A percentile compares a stretch with the other conserved stretches of the same genome.
These are phyloP conservation scores for Lipomyces japonicus DNA, from an alignment of 805 yeast genomes.

Conservation along the genomic window DNA sequence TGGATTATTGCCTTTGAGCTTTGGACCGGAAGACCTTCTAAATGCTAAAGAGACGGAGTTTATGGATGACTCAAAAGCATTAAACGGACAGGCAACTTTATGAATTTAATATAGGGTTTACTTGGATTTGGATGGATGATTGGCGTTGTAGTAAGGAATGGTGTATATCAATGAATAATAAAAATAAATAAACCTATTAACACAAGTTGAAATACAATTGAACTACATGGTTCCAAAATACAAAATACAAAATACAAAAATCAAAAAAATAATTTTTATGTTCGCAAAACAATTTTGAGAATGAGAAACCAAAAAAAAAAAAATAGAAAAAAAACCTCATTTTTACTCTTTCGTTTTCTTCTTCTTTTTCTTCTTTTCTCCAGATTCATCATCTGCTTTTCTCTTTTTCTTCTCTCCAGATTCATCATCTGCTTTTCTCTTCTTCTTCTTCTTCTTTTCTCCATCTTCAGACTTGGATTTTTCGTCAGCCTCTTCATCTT, in stretches of 20 bases:
- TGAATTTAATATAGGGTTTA: no score
- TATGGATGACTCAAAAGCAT: background rate
- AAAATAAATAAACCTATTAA: background rate
- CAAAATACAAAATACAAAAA: background rate
- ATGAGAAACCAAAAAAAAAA: background rate
- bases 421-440: constrained; percentile 23
- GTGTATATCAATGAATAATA: background rate
- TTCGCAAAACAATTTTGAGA: no score
- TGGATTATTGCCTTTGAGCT: constrained; percentile 71
- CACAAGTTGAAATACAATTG: background rate
- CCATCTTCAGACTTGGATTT: constrained; percentile 12
- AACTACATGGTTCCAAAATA: background rate
- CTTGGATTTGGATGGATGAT: no score
- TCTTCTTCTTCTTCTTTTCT: constrained; percentile 27
- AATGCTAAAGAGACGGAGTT: background rate
- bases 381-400: constrained; percentile 12
- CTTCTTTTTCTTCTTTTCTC: constrained; percentile 1
- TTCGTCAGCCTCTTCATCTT: constrained; percentile 20
- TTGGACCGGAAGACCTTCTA: constrained; percentile 73
- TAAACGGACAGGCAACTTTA: no score
- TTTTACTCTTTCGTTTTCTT: constrained; percentile 3
- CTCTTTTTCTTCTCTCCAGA: constrained; percentile 17
- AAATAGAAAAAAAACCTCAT: background rate
- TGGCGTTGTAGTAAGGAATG: background rate
- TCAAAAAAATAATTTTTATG: background rate